Evolutionary conservation across 164 flowering plant genomes (phyloP), one percentile per base, ranked within the genome.

Genomic region (Piper longum): DNA sequence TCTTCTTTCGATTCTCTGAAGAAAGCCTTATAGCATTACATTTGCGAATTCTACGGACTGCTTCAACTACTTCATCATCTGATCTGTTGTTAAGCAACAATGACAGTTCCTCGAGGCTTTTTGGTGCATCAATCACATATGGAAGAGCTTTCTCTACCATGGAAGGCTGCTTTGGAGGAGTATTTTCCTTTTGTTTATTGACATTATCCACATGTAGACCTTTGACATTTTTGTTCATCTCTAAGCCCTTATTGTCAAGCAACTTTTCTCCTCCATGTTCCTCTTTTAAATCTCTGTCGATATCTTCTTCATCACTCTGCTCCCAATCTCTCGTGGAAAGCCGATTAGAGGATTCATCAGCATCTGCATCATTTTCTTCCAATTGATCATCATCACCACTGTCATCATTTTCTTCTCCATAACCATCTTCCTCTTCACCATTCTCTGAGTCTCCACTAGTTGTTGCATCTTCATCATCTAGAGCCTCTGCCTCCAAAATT

Each of bases 1-100:
- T 91, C 69, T 95, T 95, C 85, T 79, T 86, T 66, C 91, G 81
- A 73, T 95, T 91, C 74, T 87, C 96, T 54, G 81, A 89, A 7
- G 89, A 89, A 66, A 85, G 80, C 44, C 70, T 68, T 66, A 91
- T 85, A 51, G 95, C 83, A 82, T 86, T 91, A 69, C 74, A 78
- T 43, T 70, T 71, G 41, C 95, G 85, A 59, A 90, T 90, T 66
- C 96, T 79, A 71, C 69, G 71, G 60, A 91, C 80, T 56, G 85
- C 85, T 74, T 80, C 82, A 69, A 82, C 39, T 58, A 83, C 72
- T 64, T 88, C 84, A 44, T 62, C 75, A 69, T 85, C 80, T 56
- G 91, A 80, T 62, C 78, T 67, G 67, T 78, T 76, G n/a, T 83
- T 80, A 62, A 91, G 44, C 64, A 95, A 71, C 19, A 74, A 56